Base-by-base conservation (phyloP, 2,329 filamentous ascomycete genomes). In the Sporothrix humicola region DNA sequence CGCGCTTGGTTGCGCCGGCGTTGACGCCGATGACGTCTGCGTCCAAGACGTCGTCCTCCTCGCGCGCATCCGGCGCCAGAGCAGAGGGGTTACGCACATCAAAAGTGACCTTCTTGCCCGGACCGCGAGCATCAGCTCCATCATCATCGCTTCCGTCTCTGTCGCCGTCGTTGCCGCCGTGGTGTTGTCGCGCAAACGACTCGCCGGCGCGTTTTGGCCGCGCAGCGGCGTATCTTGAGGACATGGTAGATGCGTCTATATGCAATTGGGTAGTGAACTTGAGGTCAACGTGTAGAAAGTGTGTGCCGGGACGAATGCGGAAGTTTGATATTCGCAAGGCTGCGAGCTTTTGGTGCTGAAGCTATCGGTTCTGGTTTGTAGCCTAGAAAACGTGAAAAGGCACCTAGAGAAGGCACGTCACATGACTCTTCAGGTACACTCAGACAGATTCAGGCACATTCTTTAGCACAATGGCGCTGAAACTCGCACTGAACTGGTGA, bases 71-170 rank as follows among this genome's bases (percentile, higher is more conserved):
- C 0, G 95, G 91, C 1, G 94, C 95, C 4, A 99, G 89, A 0
- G 93, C 94, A 17, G 95, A 97, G 2, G 96, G 96, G 80, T 99
- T 98, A 77, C 96, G 93, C 71, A 96, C 86, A 82, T 99, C 96
- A 82, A 99, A 99, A 79, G 93, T 94, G 74, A 94, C 92, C 80
- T 94, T 95, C 81, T 97, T 97, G 31, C 8, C 54, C 71, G 85
- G 82, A 1, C 80, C 80, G 44, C 86, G 84, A 17, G 46, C 44
- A 71, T 86, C 83, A 65, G 84, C 82, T 63, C 81, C 78, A 52
- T 59, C 66, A 50, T 72, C 75, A 68, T 87, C 85, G 70, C 81
- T 81, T 63, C 83, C 82, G 71, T 81, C 79, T 72, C 90, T 87
- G 76, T 87, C 84, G 79, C 42, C 73, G 72, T 86, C 84, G 66